Percentiles rank a stretch among this genome's conserved stretches.
Conservation (phyloP, 1,284 basidiomycete genomes). For the Thecaphora thlaspeos region DNA sequence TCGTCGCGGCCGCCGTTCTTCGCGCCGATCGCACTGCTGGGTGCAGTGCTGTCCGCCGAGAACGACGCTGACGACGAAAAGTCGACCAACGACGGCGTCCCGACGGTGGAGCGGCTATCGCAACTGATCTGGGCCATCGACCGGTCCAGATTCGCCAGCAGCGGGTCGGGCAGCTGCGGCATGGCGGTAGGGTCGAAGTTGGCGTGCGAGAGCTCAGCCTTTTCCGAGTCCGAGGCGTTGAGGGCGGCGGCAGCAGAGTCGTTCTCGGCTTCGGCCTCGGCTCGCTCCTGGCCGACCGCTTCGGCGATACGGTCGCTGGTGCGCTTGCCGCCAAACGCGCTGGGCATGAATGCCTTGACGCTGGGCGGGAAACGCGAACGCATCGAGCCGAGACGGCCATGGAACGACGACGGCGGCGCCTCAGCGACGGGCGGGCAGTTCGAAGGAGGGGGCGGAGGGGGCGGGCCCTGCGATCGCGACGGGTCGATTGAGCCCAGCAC, state of each 20-base stretch:
- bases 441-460: constrained; percentile 5
- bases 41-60: constrained; percentile 43
- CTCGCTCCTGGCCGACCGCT: constrained; percentile 40
- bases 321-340: constrained; percentile 49
- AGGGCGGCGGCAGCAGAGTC: neutral
- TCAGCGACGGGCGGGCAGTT: constrained; percentile 12
- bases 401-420: constrained; percentile 32
- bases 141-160: constrained; percentile 19
- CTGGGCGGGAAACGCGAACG: constrained; percentile 50
- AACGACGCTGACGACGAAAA: constrained; percentile 38
- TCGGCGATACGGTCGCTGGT: constrained; percentile 50
- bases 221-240: neutral
- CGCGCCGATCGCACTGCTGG: constrained; percentile 36
- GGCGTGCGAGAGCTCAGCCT: constrained; percentile 1
- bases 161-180: constrained; percentile 9
- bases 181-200: neutral
- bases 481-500: constrained; percentile 5
- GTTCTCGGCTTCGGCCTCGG: constrained; percentile 22
- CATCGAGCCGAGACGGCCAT: constrained; percentile 47
- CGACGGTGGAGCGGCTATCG: constrained; percentile 46
- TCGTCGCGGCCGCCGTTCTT: neutral
- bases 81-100: constrained; percentile 46
- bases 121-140: constrained; percentile 18
- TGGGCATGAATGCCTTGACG: constrained; percentile 54
- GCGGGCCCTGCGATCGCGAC: constrained; percentile 4